phyloP scores from a whole-genome alignment of 352 stramenopile genomes.

The Phytophthora podocarpi region DNA sequence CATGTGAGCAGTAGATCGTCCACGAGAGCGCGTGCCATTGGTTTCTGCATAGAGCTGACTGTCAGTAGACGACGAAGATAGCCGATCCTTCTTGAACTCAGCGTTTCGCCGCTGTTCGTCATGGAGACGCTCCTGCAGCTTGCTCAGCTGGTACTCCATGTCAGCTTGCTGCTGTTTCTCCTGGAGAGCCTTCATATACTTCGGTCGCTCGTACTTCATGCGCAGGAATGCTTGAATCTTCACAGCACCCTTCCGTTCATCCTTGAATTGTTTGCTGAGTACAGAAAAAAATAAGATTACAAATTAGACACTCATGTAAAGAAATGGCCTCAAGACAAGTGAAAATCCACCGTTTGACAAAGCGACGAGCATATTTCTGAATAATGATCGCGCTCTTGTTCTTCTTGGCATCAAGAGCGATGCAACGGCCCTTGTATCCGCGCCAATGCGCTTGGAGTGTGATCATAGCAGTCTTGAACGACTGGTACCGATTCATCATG shows the following conservation, averaged over 20 bases:
- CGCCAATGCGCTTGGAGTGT: slow-evolving; percentile 79
- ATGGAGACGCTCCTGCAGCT: slow-evolving; percentile 63
- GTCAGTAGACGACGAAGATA: slow-evolving; percentile 46
- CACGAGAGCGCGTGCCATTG: slow-evolving; percentile 46
- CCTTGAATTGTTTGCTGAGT: slow-evolving; percentile 59
- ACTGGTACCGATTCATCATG: slow-evolving; percentile 74
- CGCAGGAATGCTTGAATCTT: slow-evolving; percentile 68
- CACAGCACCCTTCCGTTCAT: slow-evolving; percentile 53
- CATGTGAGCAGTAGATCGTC: slow-evolving; percentile 70
- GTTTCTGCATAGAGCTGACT: slow-evolving; percentile 49
- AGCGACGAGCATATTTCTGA: slow-evolving; percentile 67
- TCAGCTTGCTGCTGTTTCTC: slow-evolving; percentile 64
- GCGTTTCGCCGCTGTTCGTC: slow-evolving; percentile 68
- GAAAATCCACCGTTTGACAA: slow-evolving; percentile 53
- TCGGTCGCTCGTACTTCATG: slow-evolving; percentile 65
- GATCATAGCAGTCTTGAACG: slow-evolving; percentile 59
- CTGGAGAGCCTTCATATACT: slow-evolving; percentile 55
- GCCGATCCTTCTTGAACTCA: slow-evolving; percentile 51
- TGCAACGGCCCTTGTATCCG: slow-evolving; percentile 66
- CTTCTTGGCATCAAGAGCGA: slow-evolving; percentile 52
- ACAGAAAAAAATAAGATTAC: not conserved
- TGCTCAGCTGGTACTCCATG: slow-evolving; percentile 62
- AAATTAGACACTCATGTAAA: not conserved
- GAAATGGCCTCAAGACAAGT: not conserved
- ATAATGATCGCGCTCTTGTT: slow-evolving; percentile 71